These are phyloP conservation scores for Furcasterigmium furcatum DNA, from an alignment of 2,329 filamentous ascomycete species.

Conservation along the genomic window DNA sequence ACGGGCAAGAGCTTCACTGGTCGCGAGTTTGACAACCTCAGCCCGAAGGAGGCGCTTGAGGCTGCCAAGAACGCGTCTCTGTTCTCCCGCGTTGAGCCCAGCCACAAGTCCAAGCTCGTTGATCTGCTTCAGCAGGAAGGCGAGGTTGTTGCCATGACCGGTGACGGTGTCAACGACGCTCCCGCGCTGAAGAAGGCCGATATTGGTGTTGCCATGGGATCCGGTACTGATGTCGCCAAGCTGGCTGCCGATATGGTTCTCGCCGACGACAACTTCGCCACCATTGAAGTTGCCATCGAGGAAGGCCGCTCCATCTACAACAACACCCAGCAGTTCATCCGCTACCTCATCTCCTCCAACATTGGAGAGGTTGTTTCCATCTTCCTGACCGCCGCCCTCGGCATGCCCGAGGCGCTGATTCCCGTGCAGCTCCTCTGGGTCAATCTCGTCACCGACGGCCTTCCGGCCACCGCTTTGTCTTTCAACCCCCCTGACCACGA, in stretches of 20 bases:
- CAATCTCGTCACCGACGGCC: slow-evolving; percentile 94
- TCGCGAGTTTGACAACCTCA: slow-evolving; percentile 87
- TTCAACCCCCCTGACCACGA: slow-evolving; percentile 99
- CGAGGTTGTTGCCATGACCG: slow-evolving; percentile 98
- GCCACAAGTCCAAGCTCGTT: slow-evolving; percentile 96
- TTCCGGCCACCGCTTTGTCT: slow-evolving; percentile 91
- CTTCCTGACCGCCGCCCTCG: slow-evolving; percentile 92
- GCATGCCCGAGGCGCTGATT: slow-evolving; percentile 96
- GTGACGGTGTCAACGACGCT: slow-evolving; percentile 97
- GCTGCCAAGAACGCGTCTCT: slow-evolving; percentile 84
- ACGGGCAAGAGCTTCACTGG: slow-evolving; percentile 93
- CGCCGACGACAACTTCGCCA: slow-evolving; percentile 97
- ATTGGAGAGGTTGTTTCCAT: slow-evolving; percentile 99
- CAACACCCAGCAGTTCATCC: slow-evolving; percentile 99
- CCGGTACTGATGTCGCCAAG: slow-evolving; percentile 94
- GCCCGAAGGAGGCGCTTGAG: slow-evolving; percentile 72
- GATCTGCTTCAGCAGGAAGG: slow-evolving; percentile 90
- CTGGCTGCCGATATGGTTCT: slow-evolving; percentile 98
- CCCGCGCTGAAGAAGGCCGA: slow-evolving; percentile 97
- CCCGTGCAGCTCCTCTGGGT: slow-evolving; percentile 98
- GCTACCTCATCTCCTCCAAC: slow-evolving; percentile 98
- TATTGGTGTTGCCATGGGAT: slow-evolving; percentile 98
- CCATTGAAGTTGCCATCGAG: slow-evolving; percentile 92
- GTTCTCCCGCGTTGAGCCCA: slow-evolving; percentile 94
- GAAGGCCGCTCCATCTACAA: slow-evolving; percentile 98